phyloP scores from a whole-genome alignment of 1,284 basidiomycete genomes.

The Neonothopanus nambi region DNA sequence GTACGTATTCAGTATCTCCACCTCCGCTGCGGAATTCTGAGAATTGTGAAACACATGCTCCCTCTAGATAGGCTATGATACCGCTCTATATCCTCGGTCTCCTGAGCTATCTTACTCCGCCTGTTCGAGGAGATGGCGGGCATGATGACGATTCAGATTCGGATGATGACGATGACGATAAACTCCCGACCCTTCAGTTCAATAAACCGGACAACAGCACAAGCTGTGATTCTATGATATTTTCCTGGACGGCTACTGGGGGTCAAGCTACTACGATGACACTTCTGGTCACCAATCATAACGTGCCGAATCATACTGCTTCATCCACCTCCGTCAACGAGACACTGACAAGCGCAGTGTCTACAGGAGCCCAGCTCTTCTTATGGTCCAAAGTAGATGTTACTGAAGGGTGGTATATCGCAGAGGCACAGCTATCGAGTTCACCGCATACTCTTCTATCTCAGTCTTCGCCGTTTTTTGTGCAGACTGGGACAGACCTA shows the following conservation, averaged over 20 bases:
- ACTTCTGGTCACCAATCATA: slow-evolving; percentile 7
- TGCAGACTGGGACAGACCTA: slow-evolving; percentile 37
- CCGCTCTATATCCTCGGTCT: no score
- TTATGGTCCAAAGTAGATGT: slow-evolving; percentile 39
- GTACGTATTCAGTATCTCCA: no score
- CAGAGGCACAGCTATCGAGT: slow-evolving; percentile 25
- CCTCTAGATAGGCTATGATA: no score
- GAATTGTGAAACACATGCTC: no score
- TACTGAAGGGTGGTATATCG: slow-evolving; percentile 43
- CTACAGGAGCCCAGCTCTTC: slow-evolving; percentile 17
- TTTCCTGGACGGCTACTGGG: slow-evolving; percentile 11
- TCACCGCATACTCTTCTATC: slow-evolving; percentile 22
- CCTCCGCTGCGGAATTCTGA: no score
- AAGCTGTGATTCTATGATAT: slow-evolving; percentile 10
- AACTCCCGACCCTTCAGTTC: slow-evolving; percentile 1
- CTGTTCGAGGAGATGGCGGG: background rate
- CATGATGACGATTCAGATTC: background rate
- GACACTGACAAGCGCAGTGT: slow-evolving; percentile 5
- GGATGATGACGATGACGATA: background rate
- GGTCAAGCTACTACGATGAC: slow-evolving; percentile 1
- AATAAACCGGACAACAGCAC: slow-evolving; percentile 5
- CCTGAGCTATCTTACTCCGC: background rate
- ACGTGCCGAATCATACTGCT: background rate
- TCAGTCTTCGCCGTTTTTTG: slow-evolving; percentile 33
- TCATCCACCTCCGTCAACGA: background rate